phyloP scores from a whole-genome alignment of 805 yeast genomes.

The Pichia kluyveri region DNA sequence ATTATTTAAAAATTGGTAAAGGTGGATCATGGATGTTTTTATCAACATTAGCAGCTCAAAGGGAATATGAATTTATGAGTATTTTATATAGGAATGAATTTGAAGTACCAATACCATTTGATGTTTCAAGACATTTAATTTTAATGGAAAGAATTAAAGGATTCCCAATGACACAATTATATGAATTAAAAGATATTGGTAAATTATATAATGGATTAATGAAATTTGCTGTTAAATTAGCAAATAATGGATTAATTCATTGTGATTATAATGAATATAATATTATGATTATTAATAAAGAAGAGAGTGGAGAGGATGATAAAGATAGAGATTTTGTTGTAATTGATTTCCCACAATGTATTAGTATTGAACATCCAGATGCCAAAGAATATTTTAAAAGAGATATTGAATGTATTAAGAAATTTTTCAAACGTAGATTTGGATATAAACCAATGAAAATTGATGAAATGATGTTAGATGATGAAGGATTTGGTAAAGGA shows the following conservation, averaged over 20 bases:
- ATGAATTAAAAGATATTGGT: constrained; percentile 59
- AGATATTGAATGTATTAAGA: constrained; percentile 84
- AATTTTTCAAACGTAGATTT: constrained; percentile 73
- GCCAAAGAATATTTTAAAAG: constrained; percentile 84
- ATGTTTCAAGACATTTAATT: constrained; percentile 83
- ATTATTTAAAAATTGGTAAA: constrained; percentile 67
- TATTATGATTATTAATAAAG: constrained; percentile 61
- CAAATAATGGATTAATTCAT: constrained; percentile 84
- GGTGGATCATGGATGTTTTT: constrained; percentile 89
- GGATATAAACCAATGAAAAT: constrained; percentile 54
- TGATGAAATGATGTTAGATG: constrained; percentile 66
- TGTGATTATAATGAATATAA: constrained; percentile 98
- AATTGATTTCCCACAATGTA: constrained; percentile 97
- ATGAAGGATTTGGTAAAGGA: constrained; percentile 77
- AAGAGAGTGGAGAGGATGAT: constrained; percentile 29
- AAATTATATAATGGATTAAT: constrained; percentile 76
- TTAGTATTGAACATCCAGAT: constrained; percentile 83
- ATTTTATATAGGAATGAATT: constrained; percentile 68
- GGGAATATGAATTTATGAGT: constrained; percentile 84
- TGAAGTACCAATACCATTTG: constrained; percentile 81
- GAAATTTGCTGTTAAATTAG: constrained; percentile 78
- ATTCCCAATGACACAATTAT: constrained; percentile 78
- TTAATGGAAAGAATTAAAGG: constrained; percentile 89
- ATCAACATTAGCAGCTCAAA: constrained; percentile 83
- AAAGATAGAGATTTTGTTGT: constrained; percentile 71